Evolutionary conservation across 345 rosid genomes (phyloP).

Genomic region (Anacardium occidentale): DNA sequence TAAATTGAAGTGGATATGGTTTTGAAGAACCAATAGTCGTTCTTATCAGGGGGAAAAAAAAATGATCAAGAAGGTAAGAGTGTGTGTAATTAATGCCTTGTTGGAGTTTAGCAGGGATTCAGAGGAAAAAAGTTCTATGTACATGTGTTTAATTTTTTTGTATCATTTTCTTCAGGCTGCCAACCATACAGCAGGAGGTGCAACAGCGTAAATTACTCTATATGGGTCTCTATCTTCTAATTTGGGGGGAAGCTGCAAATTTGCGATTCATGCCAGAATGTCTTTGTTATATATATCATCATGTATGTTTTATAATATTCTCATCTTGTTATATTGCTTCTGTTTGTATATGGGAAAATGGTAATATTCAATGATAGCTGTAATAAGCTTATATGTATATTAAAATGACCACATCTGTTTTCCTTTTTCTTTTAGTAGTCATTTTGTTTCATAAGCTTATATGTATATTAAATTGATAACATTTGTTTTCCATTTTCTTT

Average conservation of each 20-base stretch:
- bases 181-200: slow-evolving; percentile 99
- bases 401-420: not conserved
- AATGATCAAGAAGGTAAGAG: too few relatives aligned
- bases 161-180: slow-evolving; percentile 62
- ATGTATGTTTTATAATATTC: slow-evolving; percentile 54
- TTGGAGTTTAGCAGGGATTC: not conserved
- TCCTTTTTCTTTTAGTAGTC: not conserved
- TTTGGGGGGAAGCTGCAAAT: slow-evolving; percentile 99
- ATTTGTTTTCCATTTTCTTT: not conserved
- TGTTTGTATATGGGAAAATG: slow-evolving; percentile 9
- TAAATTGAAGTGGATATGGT: not conserved
- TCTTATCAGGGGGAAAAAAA: too few relatives aligned
- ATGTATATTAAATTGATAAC: not conserved
- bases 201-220: slow-evolving; percentile 94
- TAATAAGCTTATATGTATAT: not conserved
- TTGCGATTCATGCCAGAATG: slow-evolving; percentile 99
- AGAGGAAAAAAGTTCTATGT: not conserved
- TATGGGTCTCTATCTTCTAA: slow-evolving; percentile 94
- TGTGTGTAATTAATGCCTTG: too few relatives aligned
- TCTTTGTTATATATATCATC: slow-evolving; percentile 97
- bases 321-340: slow-evolving; percentile 19
- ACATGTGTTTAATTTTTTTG: not conserved
- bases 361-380: not conserved
- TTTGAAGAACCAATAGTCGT: not conserved
- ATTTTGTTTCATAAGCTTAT: not conserved